Percentiles rank a stretch among this genome's conserved stretches.
Evolutionary conservation across 257 asterid genomes (phyloP).

Genomic region (Cruciata laevipes): DNA sequence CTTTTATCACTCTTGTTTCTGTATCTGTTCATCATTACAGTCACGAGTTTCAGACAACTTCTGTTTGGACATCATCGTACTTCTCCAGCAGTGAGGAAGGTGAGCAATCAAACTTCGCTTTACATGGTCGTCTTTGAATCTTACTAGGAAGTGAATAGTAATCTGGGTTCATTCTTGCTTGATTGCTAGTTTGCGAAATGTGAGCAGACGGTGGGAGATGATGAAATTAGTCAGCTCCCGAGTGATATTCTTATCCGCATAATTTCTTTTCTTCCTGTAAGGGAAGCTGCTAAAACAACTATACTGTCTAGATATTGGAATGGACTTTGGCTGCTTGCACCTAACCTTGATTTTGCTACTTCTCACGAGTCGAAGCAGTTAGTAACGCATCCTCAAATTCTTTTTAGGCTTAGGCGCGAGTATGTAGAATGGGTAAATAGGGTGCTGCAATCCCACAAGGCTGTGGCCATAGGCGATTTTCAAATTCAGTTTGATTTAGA

Average conservation of each 20-base stretch:
- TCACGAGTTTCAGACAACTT: background rate
- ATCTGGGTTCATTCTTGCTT: background rate
- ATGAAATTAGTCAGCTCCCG: background rate
- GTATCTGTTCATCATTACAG: background rate
- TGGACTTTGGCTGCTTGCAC: background rate
- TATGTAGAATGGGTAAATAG: background rate
- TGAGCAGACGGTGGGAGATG: background rate
- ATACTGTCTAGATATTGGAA: background rate
- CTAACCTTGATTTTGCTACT: background rate
- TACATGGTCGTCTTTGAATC: no score
- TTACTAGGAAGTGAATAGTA: background rate
- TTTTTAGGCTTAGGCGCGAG: background rate
- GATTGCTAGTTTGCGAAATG: background rate
- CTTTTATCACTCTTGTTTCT: background rate
- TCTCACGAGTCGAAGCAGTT: background rate
- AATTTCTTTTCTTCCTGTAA: background rate
- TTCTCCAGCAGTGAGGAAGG: background rate
- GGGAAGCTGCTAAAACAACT: background rate
- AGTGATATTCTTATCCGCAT: background rate
- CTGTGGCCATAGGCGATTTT: background rate
- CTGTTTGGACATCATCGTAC: background rate
- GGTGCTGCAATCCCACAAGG: slow-evolving; percentile 7
- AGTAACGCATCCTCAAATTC: background rate
- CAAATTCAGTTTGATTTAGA: background rate
- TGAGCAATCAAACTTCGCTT: background rate